phyloP scores from a whole-genome alignment of 768 basidiomycete species.

The Rubroboletus satanas region DNA sequence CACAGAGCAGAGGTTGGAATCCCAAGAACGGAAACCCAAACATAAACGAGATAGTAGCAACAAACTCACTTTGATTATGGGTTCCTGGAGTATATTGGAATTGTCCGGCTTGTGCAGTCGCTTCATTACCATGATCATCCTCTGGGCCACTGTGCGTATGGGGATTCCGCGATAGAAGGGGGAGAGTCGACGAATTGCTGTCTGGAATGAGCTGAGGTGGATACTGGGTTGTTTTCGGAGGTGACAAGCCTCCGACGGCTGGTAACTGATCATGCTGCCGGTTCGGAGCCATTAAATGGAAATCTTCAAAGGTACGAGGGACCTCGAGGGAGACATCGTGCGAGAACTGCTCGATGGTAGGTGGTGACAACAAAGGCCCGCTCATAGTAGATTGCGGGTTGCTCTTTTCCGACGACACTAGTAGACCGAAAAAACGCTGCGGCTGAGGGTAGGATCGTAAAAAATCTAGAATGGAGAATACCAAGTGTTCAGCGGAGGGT shows the following conservation, averaged over 20 bases:
- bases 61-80: not conserved
- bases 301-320: not conserved
- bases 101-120: not conserved
- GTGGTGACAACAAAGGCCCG: not conserved
- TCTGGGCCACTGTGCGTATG: not conserved
- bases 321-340: not conserved
- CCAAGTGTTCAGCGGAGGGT: not conserved
- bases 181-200: not conserved
- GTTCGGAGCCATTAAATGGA: not conserved
- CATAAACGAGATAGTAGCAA: not conserved
- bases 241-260: not conserved
- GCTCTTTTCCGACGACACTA: not conserved
- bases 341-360: not conserved
- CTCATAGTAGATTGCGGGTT: not conserved
- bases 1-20: not conserved
- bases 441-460: not conserved
- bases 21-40: not conserved
- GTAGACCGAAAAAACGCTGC: not conserved
- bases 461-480: not conserved
- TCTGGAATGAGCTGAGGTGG: not conserved
- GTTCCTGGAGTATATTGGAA: not conserved
- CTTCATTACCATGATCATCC: not conserved
- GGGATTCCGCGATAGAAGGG: not conserved
- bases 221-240: not conserved
- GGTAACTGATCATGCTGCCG: not conserved